Evolutionary conservation across 2,329 filamentous ascomycete species (phyloP).

Genomic region (Stachybotrys elegans): DNA sequence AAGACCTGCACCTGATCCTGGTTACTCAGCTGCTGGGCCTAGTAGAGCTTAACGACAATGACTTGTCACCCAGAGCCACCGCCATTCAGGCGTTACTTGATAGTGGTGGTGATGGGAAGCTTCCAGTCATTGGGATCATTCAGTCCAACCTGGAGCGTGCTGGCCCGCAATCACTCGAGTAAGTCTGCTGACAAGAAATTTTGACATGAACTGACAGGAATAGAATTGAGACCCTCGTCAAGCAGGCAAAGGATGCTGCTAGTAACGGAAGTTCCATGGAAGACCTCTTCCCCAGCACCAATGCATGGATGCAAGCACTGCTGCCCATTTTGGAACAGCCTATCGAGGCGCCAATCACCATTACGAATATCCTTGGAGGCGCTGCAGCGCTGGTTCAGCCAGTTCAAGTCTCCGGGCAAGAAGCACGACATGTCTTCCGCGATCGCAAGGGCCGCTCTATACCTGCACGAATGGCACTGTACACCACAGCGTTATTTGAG

Average conservation of each 20-base stretch:
- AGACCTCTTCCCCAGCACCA: conserved; percentile 57
- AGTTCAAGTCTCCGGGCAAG: neutral
- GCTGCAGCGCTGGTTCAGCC: conserved; percentile 57
- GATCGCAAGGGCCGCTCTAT: conserved; percentile 68
- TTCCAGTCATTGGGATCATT: conserved; percentile 46
- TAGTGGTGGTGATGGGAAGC: conserved; percentile 31
- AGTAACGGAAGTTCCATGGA: conserved; percentile 23
- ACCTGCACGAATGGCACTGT: conserved; percentile 71
- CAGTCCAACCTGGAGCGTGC: conserved; percentile 50
- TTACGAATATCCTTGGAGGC: conserved; percentile 69
- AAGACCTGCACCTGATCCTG: conserved; percentile 41
- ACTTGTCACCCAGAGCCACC: conserved; percentile 33
- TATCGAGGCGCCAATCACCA: conserved; percentile 61
- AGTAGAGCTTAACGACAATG: conserved; percentile 41
- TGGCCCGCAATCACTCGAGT: conserved; percentile 45
- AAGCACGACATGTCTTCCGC: conserved; percentile 33
- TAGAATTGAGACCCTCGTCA: conserved; percentile 48
- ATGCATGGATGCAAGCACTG: conserved; percentile 64
- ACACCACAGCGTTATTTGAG: conserved; percentile 55
- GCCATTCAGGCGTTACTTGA: conserved; percentile 42
- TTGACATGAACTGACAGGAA: neutral
- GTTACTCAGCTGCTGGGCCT: conserved; percentile 49
- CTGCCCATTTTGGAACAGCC: conserved; percentile 40
- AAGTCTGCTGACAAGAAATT: conserved; percentile 18
- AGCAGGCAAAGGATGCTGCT: conserved; percentile 33